Base-by-base conservation (phyloP, 345 rosid species). In the Viola odorata region DNA sequence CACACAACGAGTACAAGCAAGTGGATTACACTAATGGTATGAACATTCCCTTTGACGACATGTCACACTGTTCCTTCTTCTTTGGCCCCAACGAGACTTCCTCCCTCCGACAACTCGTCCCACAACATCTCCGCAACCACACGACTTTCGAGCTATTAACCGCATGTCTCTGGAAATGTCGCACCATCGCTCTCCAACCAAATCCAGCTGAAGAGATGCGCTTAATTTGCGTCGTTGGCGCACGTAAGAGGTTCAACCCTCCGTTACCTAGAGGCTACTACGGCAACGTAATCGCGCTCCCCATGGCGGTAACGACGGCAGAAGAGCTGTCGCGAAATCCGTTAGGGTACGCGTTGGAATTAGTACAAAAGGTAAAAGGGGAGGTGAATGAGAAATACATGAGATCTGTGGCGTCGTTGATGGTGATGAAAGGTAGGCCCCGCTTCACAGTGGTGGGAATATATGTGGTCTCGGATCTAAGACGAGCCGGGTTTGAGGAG, bases 91-190 rank as follows among this genome's bases (percentile, higher is more conserved):
- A n/a, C n/a, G n/a, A n/a, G n/a, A 37, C 12, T 4, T 5, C 37
- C 3, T n/a, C 58, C 8, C 51, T 69, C 9, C 58, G 70, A n/a
- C 23, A 11, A n/a, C 39, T 8, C 4, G 6, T 61, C 3, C 70
- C 70, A 17, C 64, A 32, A 0, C 54, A 38, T n/a, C 77, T 39
- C 3, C 50, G 42, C 5, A 4, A 12, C 5, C 64, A 55, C 41
- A 41, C 70, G 36, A n/a, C 38, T 7, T 69, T 69, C 15, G 74
- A 69, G 36, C 38, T 61, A 41, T 40, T 74, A 5, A 16, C 67
- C 9, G 70, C 74, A 0, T 69, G n/a, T 17, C 23, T 69, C 12
- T 74, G 74, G 78, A 71, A 68, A 40, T 74, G 71, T 8, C 74
- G 78, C 5, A 61, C 67, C 0, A 47, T 64, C 0, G 74, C 78